Percentiles rank a stretch among this genome's conserved stretches.
phyloP scores from a whole-genome alignment of 371 early-diverging fungal species.

The Syncephalastrum monosporum region DNA sequence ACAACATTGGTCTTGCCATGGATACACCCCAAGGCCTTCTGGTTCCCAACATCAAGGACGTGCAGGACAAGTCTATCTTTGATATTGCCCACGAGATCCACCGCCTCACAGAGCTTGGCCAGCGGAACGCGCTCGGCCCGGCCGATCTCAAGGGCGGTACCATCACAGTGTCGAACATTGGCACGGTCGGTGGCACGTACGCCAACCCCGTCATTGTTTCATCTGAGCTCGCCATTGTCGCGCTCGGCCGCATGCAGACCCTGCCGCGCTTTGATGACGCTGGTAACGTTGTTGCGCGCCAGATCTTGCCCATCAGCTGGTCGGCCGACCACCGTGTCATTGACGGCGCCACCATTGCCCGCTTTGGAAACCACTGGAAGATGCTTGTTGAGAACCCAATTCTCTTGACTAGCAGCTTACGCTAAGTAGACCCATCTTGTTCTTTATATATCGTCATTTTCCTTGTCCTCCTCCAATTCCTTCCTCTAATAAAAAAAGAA shows the following conservation, averaged over 20 bases:
- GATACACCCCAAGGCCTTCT: conserved; percentile 93
- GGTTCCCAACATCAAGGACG: conserved; percentile 94
- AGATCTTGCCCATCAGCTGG: conserved; percentile 84
- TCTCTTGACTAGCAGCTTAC: conserved; percentile 57
- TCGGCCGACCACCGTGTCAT: conserved; percentile 97
- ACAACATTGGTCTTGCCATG: conserved; percentile 97
- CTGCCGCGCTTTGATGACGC: conserved; percentile 79
- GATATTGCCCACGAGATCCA: conserved; percentile 89
- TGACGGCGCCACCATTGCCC: conserved; percentile 96
- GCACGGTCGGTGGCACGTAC: conserved; percentile 90
- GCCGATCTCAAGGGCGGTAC: conserved; percentile 85
- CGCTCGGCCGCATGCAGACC: conserved; percentile 82
- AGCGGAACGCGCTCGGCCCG: conserved; percentile 59
- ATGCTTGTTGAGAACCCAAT: conserved; percentile 80
- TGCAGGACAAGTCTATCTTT: conserved; percentile 84
- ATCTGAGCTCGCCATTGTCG: conserved; percentile 89
- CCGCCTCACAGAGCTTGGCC: conserved; percentile 73
- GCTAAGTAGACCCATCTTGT: conserved; percentile 19
- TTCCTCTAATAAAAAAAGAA: too few species aligned
- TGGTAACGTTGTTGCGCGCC: conserved; percentile 66
- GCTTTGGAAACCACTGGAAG: conserved; percentile 89
- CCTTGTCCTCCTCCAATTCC: too few species aligned
- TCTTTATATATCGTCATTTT: too few species aligned
- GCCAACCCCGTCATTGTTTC: conserved; percentile 91
- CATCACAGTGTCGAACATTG: conserved; percentile 93